Base-by-base conservation (phyloP, 2,329 filamentous ascomycete genomes). In the Huntiella omanensis region DNA sequence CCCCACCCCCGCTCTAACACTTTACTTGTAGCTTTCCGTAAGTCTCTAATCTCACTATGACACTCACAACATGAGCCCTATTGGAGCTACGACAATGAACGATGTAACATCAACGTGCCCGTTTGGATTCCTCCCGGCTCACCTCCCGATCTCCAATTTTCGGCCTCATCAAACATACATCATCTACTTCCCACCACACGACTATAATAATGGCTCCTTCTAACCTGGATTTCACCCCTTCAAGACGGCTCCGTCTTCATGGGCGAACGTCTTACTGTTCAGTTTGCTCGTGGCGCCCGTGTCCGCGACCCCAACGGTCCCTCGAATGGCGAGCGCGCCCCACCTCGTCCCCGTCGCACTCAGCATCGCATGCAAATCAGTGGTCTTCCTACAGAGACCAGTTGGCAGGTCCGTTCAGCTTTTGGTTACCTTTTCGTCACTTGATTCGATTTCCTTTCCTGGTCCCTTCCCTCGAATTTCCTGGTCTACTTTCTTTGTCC, bases 221-320 rank as follows among this genome's bases (percentile, higher is more conserved):
- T 49, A 47, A 49, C 48, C 32, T 37, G 40, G 39, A 41, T 40
- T 33, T 37, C 42, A 40, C 10, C 32, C 19, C 13, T 34, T 33
- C 41, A 66, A 93, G 88, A 98, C 73, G 91, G 91, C 65, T 87
- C 85, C 60, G 85, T 93, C 57, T 94, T 98, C 64, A 95, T 95
- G 80, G 88, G 87, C 64, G 85, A 94, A 65, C 85, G 91, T 59
- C 73, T 98, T 55, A 95, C 92, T 50, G 91, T 98, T 57, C 91
- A 98, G 63, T 98, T 98, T 66, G 91, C 91, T 53, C 85, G 91
- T 60, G 91, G 91, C 59, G 82, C 81, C 54, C 70, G 72, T 54
- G 64, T 67, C 56, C 68, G 70, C 49, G 68, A 71, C 52, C 16
- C 16, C 37, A 52, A 51, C 49, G 62, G 64, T 56, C 69, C 69